Conservation (phyloP, 2,329 filamentous ascomycete species). For the Chaetoscypha palmicola region DNA sequence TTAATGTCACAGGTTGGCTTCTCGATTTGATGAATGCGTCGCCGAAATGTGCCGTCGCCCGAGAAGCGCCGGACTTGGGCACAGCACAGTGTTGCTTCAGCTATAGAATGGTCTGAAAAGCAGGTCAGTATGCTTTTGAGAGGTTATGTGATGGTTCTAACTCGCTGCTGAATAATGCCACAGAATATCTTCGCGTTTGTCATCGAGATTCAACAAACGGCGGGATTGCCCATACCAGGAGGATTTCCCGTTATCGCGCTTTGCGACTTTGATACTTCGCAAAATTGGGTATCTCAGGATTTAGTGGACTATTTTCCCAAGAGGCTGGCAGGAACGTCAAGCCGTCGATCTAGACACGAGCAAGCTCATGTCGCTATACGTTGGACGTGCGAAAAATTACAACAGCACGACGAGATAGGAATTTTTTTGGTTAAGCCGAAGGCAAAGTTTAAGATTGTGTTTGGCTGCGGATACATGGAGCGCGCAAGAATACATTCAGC, state of each 20-base stretch:
- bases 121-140: not conserved
- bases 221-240: not conserved
- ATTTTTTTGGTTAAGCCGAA: not conserved
- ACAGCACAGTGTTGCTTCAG: no score
- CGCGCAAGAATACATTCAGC: not conserved
- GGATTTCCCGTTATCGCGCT: not conserved
- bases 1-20: no score
- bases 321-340: not conserved
- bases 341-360: not conserved
- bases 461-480: not conserved
- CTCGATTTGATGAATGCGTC: no score
- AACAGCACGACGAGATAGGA: not conserved
- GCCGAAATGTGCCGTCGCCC: no score
- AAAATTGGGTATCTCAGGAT: not conserved
- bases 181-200: not conserved
- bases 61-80: no score
- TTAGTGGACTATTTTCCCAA: not conserved
- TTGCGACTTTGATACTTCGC: not conserved
- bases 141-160: not conserved
- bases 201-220: not conserved
- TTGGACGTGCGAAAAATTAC: not conserved
- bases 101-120: not conserved
- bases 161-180: not conserved
- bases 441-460: not conserved
- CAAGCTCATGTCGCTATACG: not conserved